Percentiles rank a stretch among this genome's conserved stretches.
Evolutionary conservation across 345 rosid genomes (phyloP).

Genomic region (Eucalyptus marginata): DNA sequence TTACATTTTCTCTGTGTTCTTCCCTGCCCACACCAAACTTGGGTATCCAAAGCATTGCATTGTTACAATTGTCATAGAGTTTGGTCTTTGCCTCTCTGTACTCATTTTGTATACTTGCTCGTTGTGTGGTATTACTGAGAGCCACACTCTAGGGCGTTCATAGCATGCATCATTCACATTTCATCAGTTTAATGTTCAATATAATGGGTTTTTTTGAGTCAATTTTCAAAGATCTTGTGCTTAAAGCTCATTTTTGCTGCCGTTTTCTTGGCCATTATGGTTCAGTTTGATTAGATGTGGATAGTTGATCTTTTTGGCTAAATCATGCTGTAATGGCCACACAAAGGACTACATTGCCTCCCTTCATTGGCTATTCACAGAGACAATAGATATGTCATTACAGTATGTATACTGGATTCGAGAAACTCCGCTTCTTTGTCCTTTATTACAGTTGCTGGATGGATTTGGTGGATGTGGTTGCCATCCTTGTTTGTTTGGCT

Average conservation of each 20-base stretch:
- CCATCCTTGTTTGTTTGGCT: not conserved
- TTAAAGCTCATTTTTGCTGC: not conserved
- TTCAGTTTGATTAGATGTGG: not conserved
- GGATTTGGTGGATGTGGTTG: not conserved
- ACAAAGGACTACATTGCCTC: not conserved
- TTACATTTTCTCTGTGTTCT: not conserved
- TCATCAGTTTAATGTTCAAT: not conserved
- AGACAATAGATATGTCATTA: not conserved
- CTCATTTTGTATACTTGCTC: constrained; percentile 22
- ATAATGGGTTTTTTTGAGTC: not conserved
- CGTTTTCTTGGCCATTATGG: not conserved
- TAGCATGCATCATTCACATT: constrained; percentile 15
- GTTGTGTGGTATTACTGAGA: constrained; percentile 5
- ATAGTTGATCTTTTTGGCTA: not conserved
- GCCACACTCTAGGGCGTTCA: constrained; percentile 12
- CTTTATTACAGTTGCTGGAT: not conserved
- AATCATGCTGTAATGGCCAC: not conserved
- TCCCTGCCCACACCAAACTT: not conserved
- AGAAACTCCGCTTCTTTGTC: not conserved
- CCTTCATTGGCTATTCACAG: not conserved
- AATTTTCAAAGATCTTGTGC: not conserved
- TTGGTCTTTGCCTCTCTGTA: constrained; percentile 1
- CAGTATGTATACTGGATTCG: not conserved
- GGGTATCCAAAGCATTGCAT: constrained; percentile 10
- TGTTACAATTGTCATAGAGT: constrained; percentile 14